Evolutionary conservation across 192 early-diverging fungal species (phyloP).

Genomic region (Lunasporangiospora selenospora): DNA sequence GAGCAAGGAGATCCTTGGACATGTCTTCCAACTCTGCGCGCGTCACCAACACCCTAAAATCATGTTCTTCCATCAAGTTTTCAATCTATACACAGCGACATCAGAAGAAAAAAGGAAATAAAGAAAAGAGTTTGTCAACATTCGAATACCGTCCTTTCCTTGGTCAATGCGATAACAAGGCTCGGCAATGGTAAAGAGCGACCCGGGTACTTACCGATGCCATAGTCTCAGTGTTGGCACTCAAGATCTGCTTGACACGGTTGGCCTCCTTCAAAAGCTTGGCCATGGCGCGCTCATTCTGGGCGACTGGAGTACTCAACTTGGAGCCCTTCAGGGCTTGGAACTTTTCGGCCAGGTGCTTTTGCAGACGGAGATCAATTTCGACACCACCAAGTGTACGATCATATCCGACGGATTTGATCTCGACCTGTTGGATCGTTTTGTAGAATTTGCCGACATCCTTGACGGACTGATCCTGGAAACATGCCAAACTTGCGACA

Average conservation of each 20-base stretch:
- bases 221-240: constrained; percentile 88
- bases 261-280: constrained; percentile 92
- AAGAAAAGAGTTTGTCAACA: background rate
- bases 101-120: background rate
- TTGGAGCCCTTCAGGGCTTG: constrained; percentile 57
- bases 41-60: constrained; percentile 82
- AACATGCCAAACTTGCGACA: constrained; percentile 84
- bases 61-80: constrained; percentile 82
- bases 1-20: constrained; percentile 66
- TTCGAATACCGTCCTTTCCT: no score
- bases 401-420: constrained; percentile 85
- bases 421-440: constrained; percentile 71
- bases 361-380: constrained; percentile 85
- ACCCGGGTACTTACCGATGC: constrained; percentile 65
- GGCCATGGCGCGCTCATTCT: constrained; percentile 84
- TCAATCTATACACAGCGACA: constrained; percentile 66
- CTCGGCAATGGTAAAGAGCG: background rate
- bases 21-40: constrained; percentile 80
- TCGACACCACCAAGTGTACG: constrained; percentile 86
- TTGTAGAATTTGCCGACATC: constrained; percentile 62
- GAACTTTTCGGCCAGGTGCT: constrained; percentile 81
- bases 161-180: no score
- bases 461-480: constrained; percentile 67
- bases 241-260: constrained; percentile 95
- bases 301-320: constrained; percentile 59